Evolutionary conservation across 208 protist genomes (phyloP).

Genomic region (Kentomonas sorsogonicus): DNA sequence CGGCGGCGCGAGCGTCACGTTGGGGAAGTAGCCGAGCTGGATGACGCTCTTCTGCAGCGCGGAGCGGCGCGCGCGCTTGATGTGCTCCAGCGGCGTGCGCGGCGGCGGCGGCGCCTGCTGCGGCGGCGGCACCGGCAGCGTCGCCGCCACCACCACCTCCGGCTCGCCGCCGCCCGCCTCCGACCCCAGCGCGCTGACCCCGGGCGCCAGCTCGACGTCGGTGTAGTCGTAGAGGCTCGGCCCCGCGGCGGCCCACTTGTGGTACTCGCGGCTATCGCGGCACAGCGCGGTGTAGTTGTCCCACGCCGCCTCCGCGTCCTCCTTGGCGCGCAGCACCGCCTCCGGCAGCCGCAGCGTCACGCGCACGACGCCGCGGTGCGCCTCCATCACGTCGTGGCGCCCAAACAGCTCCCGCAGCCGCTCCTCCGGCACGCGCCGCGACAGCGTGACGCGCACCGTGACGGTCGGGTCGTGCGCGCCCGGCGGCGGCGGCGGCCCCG

Average conservation of each 20-base stretch:
- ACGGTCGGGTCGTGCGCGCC: conserved; percentile 48
- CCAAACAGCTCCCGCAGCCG: conserved; percentile 75
- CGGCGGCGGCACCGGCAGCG: conserved; percentile 61
- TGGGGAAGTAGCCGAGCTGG: conserved; percentile 84
- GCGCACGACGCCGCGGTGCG: conserved; percentile 77
- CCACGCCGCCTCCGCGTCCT: conserved; percentile 78
- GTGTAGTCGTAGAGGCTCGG: conserved; percentile 69
- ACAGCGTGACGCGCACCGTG: conserved; percentile 66
- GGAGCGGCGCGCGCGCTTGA: conserved; percentile 57
- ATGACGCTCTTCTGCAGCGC: conserved; percentile 56
- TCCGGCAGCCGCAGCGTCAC: conserved; percentile 59
- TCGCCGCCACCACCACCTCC: conserved; percentile 15
- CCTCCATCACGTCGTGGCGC: conserved; percentile 73
- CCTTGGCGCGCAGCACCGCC: conserved; percentile 58
- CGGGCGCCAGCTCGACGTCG: conserved; percentile 71
- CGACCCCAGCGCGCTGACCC: conserved; percentile 45
- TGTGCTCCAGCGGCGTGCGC: conserved; percentile 65
- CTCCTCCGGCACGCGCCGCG: conserved; percentile 48
- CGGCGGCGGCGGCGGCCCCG: conserved; percentile 73
- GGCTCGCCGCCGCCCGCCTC: conserved; percentile 2
- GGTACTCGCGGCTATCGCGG: conserved; percentile 75
- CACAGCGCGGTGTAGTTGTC: conserved; percentile 59
- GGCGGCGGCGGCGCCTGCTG: conserved; percentile 34
- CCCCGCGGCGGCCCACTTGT: conserved; percentile 43
- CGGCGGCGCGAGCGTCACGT: conserved; percentile 52